Evolutionary conservation across 768 basidiomycete species (phyloP), one percentile per base, ranked within the genome.

Genomic region (Lentinus tigrinus): DNA sequence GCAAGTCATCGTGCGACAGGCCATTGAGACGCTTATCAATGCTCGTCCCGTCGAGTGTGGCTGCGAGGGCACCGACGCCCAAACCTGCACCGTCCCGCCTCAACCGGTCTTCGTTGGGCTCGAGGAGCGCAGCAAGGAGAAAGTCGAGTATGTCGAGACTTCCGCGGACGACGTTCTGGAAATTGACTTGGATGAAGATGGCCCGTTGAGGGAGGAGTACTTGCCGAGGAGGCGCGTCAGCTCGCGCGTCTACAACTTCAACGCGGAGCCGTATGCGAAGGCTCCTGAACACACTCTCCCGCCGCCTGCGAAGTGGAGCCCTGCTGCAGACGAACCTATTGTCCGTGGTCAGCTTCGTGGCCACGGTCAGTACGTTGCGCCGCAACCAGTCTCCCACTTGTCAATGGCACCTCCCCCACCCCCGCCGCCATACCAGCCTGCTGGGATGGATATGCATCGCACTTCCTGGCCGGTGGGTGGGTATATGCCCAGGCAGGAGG

Each of bases 131-230:
- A 79, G 78, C 59, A 76, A 74, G 60, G 83, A 85, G 57, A 79
- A 76, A 44, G 56, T 77, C 19, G 81, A 82, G 53, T 54, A 54
- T 31, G 63, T 54, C 4, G 67, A 69, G 10, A 28, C 44, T 16
- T 57, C 63, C 21, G 38, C 47, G 24, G 60, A 61, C 7, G 85
- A 87, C 57, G 76, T 79, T 3, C 70, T 84, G 39, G 89, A 91
- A 65, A 89, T 93, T 52, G 85, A 93, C 72, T 76, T 93, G 42
- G 91, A 93, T 63, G 87, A 90, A 69, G 89, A 91, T 66, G 91
- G 91, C 2, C 91, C 91, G 34, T 77, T 93, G 49, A 77, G 89
- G 49, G 88, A 91, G 67, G 90, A 93, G 65, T 92, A 93, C 62
- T 70, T 92, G 53, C 91, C 91, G 14, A 83, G 77, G 63, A 87